Base-by-base conservation (phyloP, 2,329 filamentous ascomycete species). In the Exserohilum turcica region DNA sequence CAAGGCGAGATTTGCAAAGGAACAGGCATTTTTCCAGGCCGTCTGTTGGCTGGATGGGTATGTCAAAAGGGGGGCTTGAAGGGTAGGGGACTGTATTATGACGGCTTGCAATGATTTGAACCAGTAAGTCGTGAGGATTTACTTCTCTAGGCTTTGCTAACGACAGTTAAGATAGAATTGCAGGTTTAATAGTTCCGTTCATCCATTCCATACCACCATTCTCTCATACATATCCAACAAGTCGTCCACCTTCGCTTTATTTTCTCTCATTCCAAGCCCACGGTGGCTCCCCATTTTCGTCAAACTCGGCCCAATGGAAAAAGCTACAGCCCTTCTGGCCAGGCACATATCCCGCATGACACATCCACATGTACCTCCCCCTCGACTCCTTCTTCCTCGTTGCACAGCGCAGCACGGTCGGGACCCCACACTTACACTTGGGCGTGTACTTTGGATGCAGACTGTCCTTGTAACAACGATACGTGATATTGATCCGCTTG, bases 331-430 rank as follows among this genome's bases (percentile, higher is more conserved):
- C 77, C 48, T 80, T 75, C 82, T 87, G 40, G 0, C 84, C 88
- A 0, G 88, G 87, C 2, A 86, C 82, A 65, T 87, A 90, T 6
- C 87, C 86, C 0, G 86, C 85, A 75, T 96, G 85, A 66, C 94
- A 97, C 89, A 93, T 94, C 91, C 91, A 96, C 77, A 95, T 95
- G 71, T 97, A 96, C 64, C 82, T 81, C 0, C 93, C 92, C 60
- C 85, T 80, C 48, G 86, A 93, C 61, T 89, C 88, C 63, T 82
- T 86, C 75, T 89, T 92, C 67, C 82, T 86, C 76, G 92, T 91
- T 13, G 92, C 91, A 35, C 91, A 92, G 37, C 91, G 81, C 58
- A 97, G 77, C 7, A 86, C 82, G 3, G 80, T 79, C 8, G 90
- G 85, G 3, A 92, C 80, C 0, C 81, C 80, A 65, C 93, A 97